Conservation (phyloP, 371 early-diverging fungal species). For the Apophysomyces variabilis region DNA sequence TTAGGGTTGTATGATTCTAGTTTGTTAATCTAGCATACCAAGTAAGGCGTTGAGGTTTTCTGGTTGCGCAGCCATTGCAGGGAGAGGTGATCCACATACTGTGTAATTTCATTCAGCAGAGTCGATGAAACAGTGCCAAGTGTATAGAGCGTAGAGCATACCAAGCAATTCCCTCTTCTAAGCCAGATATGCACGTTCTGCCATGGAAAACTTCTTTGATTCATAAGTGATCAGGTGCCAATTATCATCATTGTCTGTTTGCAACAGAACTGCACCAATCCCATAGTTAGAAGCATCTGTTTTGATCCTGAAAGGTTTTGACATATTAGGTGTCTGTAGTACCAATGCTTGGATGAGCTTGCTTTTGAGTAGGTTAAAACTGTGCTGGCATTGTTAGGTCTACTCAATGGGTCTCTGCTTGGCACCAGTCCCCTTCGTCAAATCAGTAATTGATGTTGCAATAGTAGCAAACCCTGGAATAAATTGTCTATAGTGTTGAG, state of each 20-base stretch:
- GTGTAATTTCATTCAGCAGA: constrained; percentile 17
- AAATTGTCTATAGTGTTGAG: no score
- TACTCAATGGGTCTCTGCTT: no score
- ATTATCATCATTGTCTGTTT: constrained; percentile 26
- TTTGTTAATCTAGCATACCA: constrained; percentile 21
- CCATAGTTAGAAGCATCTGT: constrained; percentile 36
- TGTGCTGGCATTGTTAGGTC: no score
- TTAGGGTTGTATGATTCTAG: constrained; percentile 25
- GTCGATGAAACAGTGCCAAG: constrained; percentile 19
- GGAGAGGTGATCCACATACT: constrained; percentile 53
- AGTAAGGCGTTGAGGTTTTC: constrained; percentile 9
- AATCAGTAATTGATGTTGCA: no score
- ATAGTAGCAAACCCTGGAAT: no score
- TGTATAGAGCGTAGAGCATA: constrained; percentile 22
- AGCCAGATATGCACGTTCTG: no score
- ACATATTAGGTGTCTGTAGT: constrained; percentile 3
- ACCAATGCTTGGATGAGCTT: no score
- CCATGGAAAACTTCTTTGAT: constrained; percentile 24
- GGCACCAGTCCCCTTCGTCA: no score
- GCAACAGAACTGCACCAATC: constrained; percentile 38
- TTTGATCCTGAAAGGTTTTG: constrained; percentile 30
- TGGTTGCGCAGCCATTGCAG: constrained; percentile 24
- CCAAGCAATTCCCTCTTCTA: neutral
- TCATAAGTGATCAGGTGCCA: constrained; percentile 39
- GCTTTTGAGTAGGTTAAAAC: no score